These are phyloP conservation scores for Dillenia suffruticosa DNA, from an alignment of 164 flowering plant genomes.

Conservation along the genomic window DNA sequence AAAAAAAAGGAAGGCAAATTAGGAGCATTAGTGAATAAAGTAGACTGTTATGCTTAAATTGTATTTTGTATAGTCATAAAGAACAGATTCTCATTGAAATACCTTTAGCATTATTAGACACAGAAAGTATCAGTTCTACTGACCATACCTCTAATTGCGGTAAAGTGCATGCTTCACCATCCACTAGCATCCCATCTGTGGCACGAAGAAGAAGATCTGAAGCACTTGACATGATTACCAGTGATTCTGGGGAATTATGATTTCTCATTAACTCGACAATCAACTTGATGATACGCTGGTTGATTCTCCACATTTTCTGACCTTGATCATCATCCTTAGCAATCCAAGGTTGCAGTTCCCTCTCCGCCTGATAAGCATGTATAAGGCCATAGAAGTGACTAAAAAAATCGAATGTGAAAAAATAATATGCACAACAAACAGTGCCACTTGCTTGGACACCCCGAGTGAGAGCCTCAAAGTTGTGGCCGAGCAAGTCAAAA, in stretches of 20 bases:
- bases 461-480: too few species aligned
- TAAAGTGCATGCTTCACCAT: constrained; percentile 97
- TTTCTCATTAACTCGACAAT: constrained; percentile 89
- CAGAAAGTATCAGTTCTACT: not conserved
- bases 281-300: constrained; percentile 83
- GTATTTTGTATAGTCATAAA: too few species aligned
- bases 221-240: constrained; percentile 78
- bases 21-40: too few species aligned
- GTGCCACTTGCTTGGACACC: too few species aligned
- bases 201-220: constrained; percentile 92
- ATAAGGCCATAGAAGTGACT: constrained; percentile 27
- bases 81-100: too few species aligned
- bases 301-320: constrained; percentile 88
- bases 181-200: constrained; percentile 96
- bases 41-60: too few species aligned
- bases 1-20: too few species aligned
- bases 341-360: constrained; percentile 94
- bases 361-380: constrained; percentile 72
- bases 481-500: too few species aligned
- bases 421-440: not conserved
- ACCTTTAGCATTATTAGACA: too few species aligned
- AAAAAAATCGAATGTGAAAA: constrained; percentile 16
- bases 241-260: constrained; percentile 77
- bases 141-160: constrained; percentile 87
- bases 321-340: constrained; percentile 90